Base-by-base conservation (phyloP, 2,329 filamentous ascomycete genomes). In the Penicillium decumbens region DNA sequence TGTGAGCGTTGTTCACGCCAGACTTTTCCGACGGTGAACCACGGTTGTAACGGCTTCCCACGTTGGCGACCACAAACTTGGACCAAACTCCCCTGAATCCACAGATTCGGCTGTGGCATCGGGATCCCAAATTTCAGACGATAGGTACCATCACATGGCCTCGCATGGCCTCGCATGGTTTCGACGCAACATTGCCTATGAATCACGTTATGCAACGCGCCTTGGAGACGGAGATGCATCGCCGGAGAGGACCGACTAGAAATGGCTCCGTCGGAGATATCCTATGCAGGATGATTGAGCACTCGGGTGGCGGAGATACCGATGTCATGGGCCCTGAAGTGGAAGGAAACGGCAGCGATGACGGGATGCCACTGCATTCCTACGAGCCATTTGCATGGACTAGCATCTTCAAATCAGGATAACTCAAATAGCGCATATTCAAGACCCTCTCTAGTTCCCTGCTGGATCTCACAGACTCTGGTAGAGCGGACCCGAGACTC, bases 11-110 rank as follows among this genome's bases (percentile, higher is more conserved):
- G 43, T 35, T 25, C 42, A 9, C 29, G 30, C 12, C 10, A 37
- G 15, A 7, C 9, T 38, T 43, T 25, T 40, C 45, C 27, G 24
- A 29, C 6, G 6, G 8, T 9, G 23, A 44, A 50, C 50, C 46
- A n/a, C 39, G 50, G 50, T 24, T 12, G 3, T 3, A 3, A 43
- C 46, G 18, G 15, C 24, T 28, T 40, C 35, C 49, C 43, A 43
- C 40, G 6, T 50, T 8, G 10, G 3, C 28, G 18, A 20, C 28
- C 13, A 13, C 8, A 25, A 25, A 30, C 9, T 33, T 15, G 29
- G 2, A 27, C 18, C 41, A 0, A 35, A 20, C n/a, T 28, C 12
- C 18, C n/a, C 25, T 6, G 18, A 25, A 8, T 24, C n/a, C 2
- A 8, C n/a, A 43, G 15, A 18, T 23, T 32, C 28, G 20, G 20